A percentile compares a stretch with the other conserved stretches of the same genome.
These are phyloP conservation scores for Vigna nakashimae DNA, from an alignment of 306 rosid genomes.

Conservation along the genomic window DNA sequence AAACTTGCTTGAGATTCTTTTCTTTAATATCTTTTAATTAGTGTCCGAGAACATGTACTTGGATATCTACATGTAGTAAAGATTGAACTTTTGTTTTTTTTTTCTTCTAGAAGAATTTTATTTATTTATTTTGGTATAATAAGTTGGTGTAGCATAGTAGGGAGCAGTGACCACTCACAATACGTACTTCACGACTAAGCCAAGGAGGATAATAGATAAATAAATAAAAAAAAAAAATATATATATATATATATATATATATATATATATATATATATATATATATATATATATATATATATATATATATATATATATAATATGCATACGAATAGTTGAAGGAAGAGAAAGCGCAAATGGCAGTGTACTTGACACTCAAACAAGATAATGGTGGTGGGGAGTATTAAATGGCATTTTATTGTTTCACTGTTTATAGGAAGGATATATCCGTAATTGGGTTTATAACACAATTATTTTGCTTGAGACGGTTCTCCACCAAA, in stretches of 20 bases:
- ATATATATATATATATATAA: too few species aligned
- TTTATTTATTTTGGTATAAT: background rate
- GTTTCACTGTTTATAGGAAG: background rate
- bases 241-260: too few species aligned
- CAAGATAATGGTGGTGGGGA: background rate
- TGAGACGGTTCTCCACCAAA: conserved; percentile 57
- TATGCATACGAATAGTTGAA: background rate
- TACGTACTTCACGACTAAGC: background rate
- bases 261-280: too few species aligned
- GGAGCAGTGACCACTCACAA: background rate
- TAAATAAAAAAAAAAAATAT: too few species aligned
- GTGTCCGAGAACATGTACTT: background rate
- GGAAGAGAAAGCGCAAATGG: conserved; percentile 22
- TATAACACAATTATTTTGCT: conserved; percentile 52
- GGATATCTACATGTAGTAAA: background rate
- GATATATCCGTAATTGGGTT: conserved; percentile 45
- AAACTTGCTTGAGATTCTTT: too few species aligned
- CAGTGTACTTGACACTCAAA: conserved; percentile 8
- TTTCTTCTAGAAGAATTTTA: background rate
- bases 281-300: too few species aligned
- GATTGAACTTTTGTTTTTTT: background rate
- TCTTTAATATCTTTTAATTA: background rate
- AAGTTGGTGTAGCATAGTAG: background rate
- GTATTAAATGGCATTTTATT: conserved; percentile 42
- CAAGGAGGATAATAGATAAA: background rate